Percentiles rank a stretch among this genome's conserved stretches.
phyloP scores from a whole-genome alignment of 352 stramenopile genomes.

The Aphanomyces cochlioides region DNA sequence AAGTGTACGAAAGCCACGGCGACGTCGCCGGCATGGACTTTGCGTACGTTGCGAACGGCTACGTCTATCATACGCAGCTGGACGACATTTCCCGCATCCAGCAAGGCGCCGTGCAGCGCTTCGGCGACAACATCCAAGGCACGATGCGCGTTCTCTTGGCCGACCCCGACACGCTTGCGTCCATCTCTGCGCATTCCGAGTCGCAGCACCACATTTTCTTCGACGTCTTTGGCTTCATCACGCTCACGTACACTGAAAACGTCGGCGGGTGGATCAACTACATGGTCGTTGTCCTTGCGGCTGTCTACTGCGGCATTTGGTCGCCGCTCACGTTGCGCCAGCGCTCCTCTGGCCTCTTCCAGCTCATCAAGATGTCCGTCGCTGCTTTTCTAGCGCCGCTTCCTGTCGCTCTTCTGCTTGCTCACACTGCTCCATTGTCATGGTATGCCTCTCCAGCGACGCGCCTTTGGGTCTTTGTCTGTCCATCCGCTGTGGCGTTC shows the following conservation, averaged over 20 bases:
- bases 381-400: constrained; percentile 40
- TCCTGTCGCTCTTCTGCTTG: constrained; percentile 47
- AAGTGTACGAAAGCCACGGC: constrained; percentile 51
- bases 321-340: constrained; percentile 46
- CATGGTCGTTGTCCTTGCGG: constrained; percentile 40
- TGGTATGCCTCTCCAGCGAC: constrained; percentile 46
- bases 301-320: constrained; percentile 40
- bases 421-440: constrained; percentile 55
- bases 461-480: constrained; percentile 27
- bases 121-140: constrained; percentile 67
- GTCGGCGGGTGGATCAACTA: constrained; percentile 42
- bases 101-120: constrained; percentile 54
- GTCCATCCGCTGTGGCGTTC: not conserved
- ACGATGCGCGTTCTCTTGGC: constrained; percentile 51
- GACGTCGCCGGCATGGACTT: constrained; percentile 79
- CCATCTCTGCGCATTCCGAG: constrained; percentile 35
- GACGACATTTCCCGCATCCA: constrained; percentile 73
- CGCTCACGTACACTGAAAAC: constrained; percentile 57
- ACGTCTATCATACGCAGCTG: constrained; percentile 72
- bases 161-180: constrained; percentile 44
- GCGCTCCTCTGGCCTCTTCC: constrained; percentile 40
- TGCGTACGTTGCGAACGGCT: constrained; percentile 75
- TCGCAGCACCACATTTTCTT: constrained; percentile 62
- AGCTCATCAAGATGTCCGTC: constrained; percentile 42
- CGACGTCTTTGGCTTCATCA: constrained; percentile 57